Evolutionary conservation across 805 yeast genomes (phyloP), one percentile per base, ranked within the genome.

Genomic region (Wickerhamiella alocasiicola): DNA sequence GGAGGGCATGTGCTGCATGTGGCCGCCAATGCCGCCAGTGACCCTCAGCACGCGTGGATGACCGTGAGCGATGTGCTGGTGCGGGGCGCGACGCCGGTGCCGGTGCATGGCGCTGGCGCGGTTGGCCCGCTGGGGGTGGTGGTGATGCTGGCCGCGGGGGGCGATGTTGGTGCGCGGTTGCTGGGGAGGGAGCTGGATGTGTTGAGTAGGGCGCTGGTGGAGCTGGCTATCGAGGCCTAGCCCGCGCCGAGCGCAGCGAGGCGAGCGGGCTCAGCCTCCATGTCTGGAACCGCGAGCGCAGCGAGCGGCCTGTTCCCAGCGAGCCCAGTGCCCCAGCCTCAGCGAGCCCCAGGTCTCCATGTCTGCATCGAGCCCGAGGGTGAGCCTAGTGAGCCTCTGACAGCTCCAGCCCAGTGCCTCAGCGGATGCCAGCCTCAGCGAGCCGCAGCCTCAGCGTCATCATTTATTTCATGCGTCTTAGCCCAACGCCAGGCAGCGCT

Each of bases 11-110:
- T 36, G 21, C 28, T 28, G 18, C 39, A 36, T 17, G 17, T 25
- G 19, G 39, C 39, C 5, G 12, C 13, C 20, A 15, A 19, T 11
- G 39, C 39, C 7, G 33, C 24, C 3, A 15, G 21, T 6, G 30
- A 36, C 16, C 39, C 39, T 19, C 39, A 36, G 16, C 18, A 21
- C 9, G 39, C 33, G 3, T 36, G 39, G 39, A 36, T 36, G 15
- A 28, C 28, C n/a, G 28, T 36, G 13, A 23, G 28, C 28, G 39
- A 36, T 15, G 7, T 36, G n/a, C 16, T 36, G 20, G 18, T 17
- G 12, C 25, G 39, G 13, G 39, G 39, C 13, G 33, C 23, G 32
- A 23, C 27, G 21, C 33, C 27, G 7, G 24, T 27, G 21, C 33
- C 27, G 7, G 20, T 36, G n/a, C 39, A 36, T 7, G 15, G 27